Evolutionary conservation across 331 rosid species (phyloP), one percentile per base, ranked within the genome.

Genomic region (Cydonia oblonga): DNA sequence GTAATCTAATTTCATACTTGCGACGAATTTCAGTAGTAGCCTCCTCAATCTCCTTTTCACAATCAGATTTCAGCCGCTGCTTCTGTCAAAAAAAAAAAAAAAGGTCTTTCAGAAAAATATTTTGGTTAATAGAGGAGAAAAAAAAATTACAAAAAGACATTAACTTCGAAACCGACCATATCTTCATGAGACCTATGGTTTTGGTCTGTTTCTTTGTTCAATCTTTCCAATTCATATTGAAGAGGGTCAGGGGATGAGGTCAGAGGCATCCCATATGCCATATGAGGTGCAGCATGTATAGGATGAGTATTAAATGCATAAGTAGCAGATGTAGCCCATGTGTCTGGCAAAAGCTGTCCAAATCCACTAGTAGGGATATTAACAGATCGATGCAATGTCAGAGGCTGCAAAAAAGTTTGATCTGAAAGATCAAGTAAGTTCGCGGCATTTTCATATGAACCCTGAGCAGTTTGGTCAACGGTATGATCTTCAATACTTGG

Each of bases 1-100:
- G 84, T 51, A 78, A 42, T 79, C 85, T 87, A 63, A 64, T 51
- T 28, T 86, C 90, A 24, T 86, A 93, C 84, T 89, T 88, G 72
- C 60, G 69, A 42, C 66, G 78, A 70, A 88, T 75, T 75, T 82
- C 77, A 69, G 82, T 77, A 63, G 52, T 18, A 32, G 62, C 71
- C 64, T 80, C 89, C 67, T 72, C 89, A 15, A 89, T 61, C 81
- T 93, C 93, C 86, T 89, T 90, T 23, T 89, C 91, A 70, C 78
- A 76, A 32, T 85, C 96, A 69, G 81, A 69, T 70, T 85, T 78
- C 78, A 90, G 72, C 68, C 12, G 87, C 86, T 63, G 72, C 75
- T 81, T 90, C 98, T 93, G 95, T 82, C 70, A 72, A 29, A 56
- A 22, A 46, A 76, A 33, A 28, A 28, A 25, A 25, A 25, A 25